Conservation (phyloP, 2,329 filamentous ascomycete species). For the Ophiocordyceps robertsii region DNA sequence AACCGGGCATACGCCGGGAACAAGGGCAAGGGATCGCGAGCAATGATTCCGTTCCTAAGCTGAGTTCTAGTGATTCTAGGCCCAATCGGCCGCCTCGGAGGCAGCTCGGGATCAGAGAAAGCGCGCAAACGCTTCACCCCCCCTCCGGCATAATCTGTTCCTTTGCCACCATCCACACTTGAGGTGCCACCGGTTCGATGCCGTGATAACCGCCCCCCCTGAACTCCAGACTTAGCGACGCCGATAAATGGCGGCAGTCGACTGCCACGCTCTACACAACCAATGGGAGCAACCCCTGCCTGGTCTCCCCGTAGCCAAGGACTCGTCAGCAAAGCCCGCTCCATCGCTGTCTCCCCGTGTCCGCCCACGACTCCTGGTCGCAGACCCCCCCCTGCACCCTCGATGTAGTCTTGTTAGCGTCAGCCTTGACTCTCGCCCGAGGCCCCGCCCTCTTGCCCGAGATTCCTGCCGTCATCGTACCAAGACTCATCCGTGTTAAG, state of each 20-base stretch:
- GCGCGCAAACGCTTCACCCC: background rate
- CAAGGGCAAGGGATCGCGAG: too few species aligned
- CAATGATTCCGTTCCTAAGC: too few species aligned
- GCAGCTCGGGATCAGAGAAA: background rate
- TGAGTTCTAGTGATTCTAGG: too few species aligned
- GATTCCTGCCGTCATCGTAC: slow-evolving; percentile 15
- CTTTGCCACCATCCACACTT: slow-evolving; percentile 1
- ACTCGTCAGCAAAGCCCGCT: background rate
- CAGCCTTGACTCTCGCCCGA: slow-evolving; percentile 3
- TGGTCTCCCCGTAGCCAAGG: background rate
- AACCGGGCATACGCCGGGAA: too few species aligned
- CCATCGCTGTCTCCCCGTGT: background rate
- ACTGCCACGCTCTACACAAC: background rate
- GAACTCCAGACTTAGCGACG: slow-evolving; percentile 3
- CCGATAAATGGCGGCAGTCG: background rate
- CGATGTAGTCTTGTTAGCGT: background rate
- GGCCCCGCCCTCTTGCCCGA: background rate
- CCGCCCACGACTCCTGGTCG: background rate
- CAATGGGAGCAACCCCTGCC: background rate
- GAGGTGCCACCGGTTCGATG: slow-evolving; percentile 6
- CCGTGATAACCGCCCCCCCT: slow-evolving; percentile 10
- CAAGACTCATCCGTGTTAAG: slow-evolving; percentile 17
- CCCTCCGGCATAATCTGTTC: background rate
- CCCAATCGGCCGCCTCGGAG: too few species aligned
- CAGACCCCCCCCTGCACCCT: background rate